Percentiles rank a stretch among this genome's conserved stretches.
phyloP scores from a whole-genome alignment of 2,329 filamentous ascomycete genomes.

The Colletotrichum chlorophyti region DNA sequence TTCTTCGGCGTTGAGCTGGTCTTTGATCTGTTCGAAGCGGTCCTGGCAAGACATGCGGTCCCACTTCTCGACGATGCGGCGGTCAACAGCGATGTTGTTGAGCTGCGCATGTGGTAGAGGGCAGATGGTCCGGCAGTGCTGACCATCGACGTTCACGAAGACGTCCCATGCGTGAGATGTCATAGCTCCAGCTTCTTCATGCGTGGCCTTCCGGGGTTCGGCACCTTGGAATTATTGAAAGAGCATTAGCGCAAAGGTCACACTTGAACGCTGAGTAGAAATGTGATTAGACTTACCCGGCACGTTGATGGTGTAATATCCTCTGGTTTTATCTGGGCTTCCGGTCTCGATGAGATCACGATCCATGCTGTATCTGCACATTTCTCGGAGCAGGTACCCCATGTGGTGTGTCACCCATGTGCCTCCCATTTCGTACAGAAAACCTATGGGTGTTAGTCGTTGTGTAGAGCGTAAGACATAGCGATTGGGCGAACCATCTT shows the following conservation, averaged over 20 bases:
- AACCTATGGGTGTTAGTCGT: conserved; percentile 20
- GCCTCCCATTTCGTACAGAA: conserved; percentile 49
- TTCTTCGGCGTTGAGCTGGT: conserved; percentile 37
- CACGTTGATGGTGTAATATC: conserved; percentile 26
- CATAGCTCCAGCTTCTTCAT: conserved; percentile 36
- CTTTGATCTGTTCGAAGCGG: conserved; percentile 36
- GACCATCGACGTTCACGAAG: conserved; percentile 37
- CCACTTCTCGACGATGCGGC: conserved; percentile 26
- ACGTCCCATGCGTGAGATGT: conserved; percentile 32
- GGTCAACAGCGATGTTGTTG: conserved; percentile 29
- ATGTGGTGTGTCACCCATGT: conserved; percentile 49
- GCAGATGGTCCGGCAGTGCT: conserved; percentile 32
- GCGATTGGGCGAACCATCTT: conserved; percentile 40
- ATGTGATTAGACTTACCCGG: too few species aligned
- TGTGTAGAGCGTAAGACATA: neutral
- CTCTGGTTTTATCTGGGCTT: conserved; percentile 1
- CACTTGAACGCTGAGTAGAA: too few species aligned
- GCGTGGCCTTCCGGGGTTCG: conserved; percentile 30
- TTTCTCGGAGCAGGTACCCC: conserved; percentile 51
- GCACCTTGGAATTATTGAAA: conserved; percentile 30
- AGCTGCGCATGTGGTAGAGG: conserved; percentile 34
- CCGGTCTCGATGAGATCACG: conserved; percentile 2
- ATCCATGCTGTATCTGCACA: conserved; percentile 51
- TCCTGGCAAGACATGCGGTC: conserved; percentile 38
- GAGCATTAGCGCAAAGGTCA: too few species aligned